Percentiles rank a stretch among this genome's conserved stretches.
phyloP scores from a whole-genome alignment of 2,329 filamentous ascomycete species.

The Cordyceps fumosorosea region DNA sequence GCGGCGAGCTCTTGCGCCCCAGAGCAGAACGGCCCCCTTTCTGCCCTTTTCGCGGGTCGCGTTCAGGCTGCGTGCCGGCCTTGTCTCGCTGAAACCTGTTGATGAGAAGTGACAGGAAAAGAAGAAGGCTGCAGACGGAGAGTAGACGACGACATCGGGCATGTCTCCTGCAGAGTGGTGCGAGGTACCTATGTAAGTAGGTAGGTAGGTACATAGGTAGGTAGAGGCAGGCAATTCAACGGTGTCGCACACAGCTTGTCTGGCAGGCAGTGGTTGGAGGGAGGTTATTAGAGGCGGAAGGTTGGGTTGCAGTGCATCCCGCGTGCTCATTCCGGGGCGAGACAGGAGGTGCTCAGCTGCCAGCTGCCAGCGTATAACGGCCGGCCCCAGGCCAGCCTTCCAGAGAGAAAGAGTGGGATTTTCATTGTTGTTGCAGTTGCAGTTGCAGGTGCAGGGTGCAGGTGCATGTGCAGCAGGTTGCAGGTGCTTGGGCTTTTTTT shows the following conservation, averaged over 20 bases:
- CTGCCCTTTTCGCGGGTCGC: too few relatives aligned
- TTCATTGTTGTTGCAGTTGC: background rate
- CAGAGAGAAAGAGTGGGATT: background rate
- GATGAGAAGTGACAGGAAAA: too few relatives aligned
- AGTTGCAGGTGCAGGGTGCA: background rate
- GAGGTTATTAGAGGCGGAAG: too few relatives aligned
- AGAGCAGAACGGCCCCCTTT: too few relatives aligned
- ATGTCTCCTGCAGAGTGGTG: background rate
- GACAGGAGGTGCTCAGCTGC: background rate
- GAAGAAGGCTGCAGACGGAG: too few relatives aligned
- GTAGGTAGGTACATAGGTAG: too few relatives aligned
- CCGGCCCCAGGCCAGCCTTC: background rate
- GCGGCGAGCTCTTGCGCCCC: too few relatives aligned
- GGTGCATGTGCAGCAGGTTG: background rate
- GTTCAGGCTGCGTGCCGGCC: too few relatives aligned
- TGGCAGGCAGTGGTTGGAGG: background rate
- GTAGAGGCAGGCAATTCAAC: background rate
- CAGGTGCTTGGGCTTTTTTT: background rate
- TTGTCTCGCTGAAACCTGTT: too few relatives aligned
- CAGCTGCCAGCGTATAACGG: too few relatives aligned
- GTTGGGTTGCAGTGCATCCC: conserved; percentile 2
- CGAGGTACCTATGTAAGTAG: too few relatives aligned
- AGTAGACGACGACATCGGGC: background rate
- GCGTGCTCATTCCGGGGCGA: conserved; percentile 6
- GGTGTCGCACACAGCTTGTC: background rate